Conservation (phyloP, 768 basidiomycete species). For the Hygrocybe punicea region DNA sequence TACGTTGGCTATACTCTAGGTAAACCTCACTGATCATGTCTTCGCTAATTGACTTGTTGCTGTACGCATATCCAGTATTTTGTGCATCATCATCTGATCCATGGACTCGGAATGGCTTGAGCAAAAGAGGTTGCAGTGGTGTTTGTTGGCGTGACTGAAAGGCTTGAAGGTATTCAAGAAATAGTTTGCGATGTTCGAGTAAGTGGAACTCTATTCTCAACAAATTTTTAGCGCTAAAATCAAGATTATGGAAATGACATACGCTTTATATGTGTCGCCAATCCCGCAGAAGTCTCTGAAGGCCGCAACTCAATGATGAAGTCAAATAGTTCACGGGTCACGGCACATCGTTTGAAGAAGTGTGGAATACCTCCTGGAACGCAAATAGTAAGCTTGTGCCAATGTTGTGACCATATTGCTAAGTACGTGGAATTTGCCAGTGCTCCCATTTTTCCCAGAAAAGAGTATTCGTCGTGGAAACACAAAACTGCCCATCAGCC, state of each 20-base stretch:
- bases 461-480: conserved; percentile 3
- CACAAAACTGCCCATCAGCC: not conserved
- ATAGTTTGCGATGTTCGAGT: not conserved
- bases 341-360: not conserved
- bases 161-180: not conserved
- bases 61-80: not conserved
- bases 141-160: not conserved
- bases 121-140: not conserved
- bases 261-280: conserved; percentile 3
- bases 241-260: not conserved
- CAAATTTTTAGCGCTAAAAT: not conserved
- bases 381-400: not conserved
- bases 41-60: not conserved
- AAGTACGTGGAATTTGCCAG: conserved; percentile 5
- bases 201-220: not conserved
- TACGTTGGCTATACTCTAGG: not conserved
- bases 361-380: not conserved
- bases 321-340: not conserved
- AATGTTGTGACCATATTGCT: not conserved
- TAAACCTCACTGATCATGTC: conserved; percentile 1
- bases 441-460: not conserved
- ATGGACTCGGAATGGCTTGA: not conserved
- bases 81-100: no score
- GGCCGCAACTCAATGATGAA: not conserved
- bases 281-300: not conserved